Evolutionary conservation across 1,139 yeast genomes (phyloP), one percentile per base, ranked within the genome.

Genomic region (Geotrichum cucujoidarum): DNA sequence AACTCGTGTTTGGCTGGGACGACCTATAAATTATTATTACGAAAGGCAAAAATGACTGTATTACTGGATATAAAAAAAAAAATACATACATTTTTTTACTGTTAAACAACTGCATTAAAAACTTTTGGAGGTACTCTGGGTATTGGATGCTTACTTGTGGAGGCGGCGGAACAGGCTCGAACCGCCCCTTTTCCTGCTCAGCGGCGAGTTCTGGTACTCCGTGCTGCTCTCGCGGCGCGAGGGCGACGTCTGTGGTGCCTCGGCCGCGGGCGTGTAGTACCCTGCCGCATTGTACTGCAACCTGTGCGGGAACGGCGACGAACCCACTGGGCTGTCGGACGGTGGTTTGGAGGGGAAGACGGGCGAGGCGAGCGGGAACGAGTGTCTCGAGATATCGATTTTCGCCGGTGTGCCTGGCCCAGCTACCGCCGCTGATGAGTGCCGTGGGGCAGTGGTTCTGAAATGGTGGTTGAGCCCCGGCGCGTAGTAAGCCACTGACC

Each of bases 1-100:
- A 68, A 52, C 48, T 67, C 21, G 63, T 76, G 35, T 77, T 77
- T 60, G 81, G 81, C 2, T 77, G 80, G 80, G 79, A 76, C 52
- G 78, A 76, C 52, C 57, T 75, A 48, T 75, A 60, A 34, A 18
- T 7, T n/a, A n/a, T n/a, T n/a, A n/a, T n/a, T n/a, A n/a, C n/a
- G n/a, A n/a, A n/a, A n/a, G n/a, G n/a, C n/a, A n/a, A n/a, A n/a
- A n/a, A n/a, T n/a, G n/a, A n/a, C n/a, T n/a, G n/a, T n/a, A n/a
- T n/a, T n/a, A n/a, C n/a, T n/a, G n/a, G n/a, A n/a, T n/a, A n/a
- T n/a, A 25, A 25, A 25, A 25, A 8, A 25, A 25, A 13, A 25
- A 13, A 25, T 25, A 25, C 30, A 8, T 25, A 13, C 13, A 13
- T 7, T 25, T 8, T 25, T 25, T 13, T 8, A 7, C 30, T 8